These are phyloP conservation scores for Cyberlindnera galapagoensis DNA, from an alignment of 805 yeast species.

Conservation along the genomic window DNA sequence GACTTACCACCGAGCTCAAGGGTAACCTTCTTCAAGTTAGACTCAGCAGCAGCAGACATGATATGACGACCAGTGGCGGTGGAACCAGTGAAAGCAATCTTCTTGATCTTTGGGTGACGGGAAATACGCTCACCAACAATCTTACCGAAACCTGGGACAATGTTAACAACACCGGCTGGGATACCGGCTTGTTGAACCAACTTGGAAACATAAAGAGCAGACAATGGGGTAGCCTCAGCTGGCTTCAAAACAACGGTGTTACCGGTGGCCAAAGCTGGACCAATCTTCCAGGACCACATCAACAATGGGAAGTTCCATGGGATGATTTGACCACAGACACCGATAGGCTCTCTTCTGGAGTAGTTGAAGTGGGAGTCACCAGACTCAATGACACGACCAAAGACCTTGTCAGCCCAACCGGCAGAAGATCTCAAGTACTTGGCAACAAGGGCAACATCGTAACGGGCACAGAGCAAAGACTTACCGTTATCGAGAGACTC, in stretches of 20 bases:
- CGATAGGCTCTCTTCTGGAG: slow-evolving; percentile 75
- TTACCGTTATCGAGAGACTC: slow-evolving; percentile 92
- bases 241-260: slow-evolving; percentile 81
- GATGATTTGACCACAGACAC: slow-evolving; percentile 83
- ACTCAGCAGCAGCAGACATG: slow-evolving; percentile 73
- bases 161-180: slow-evolving; percentile 77
- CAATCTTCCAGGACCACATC: slow-evolving; percentile 83
- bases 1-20: slow-evolving; percentile 97
- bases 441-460: slow-evolving; percentile 69
- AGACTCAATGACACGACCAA: slow-evolving; percentile 53
- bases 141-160: slow-evolving; percentile 75
- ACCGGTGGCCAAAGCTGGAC: slow-evolving; percentile 83
- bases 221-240: slow-evolving; percentile 82
- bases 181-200: slow-evolving; percentile 70
- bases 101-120: slow-evolving; percentile 62
- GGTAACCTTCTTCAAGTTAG: slow-evolving; percentile 83
- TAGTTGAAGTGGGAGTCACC: slow-evolving; percentile 58
- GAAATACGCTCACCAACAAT: slow-evolving; percentile 69
- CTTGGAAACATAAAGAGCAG: slow-evolving; percentile 63
- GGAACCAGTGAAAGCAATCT: slow-evolving; percentile 86
- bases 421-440: slow-evolving; percentile 78
- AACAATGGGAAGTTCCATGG: slow-evolving; percentile 93
- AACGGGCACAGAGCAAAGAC: slow-evolving; percentile 62
- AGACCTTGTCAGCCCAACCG: slow-evolving; percentile 69
- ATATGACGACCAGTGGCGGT: slow-evolving; percentile 81